Base-by-base conservation (phyloP, 371 early-diverging fungal species). In the Mucor piriformis region DNA sequence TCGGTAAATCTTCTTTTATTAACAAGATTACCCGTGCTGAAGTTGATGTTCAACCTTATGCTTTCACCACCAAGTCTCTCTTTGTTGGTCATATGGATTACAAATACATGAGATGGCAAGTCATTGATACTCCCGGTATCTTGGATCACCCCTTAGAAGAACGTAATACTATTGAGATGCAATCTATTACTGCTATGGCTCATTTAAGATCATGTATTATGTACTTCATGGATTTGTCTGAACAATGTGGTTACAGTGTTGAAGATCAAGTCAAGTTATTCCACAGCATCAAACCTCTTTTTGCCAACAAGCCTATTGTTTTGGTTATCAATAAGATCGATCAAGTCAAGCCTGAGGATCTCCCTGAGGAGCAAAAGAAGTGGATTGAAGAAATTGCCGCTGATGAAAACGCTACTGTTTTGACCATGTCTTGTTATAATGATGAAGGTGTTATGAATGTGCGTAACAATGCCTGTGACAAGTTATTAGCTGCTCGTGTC, bases 31-130 rank as follows among this genome's bases (percentile, higher is more conserved):
- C 99, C 10, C 89, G 98, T 66, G 99, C 99, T 23, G 96, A 99
- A 70, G 99, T 99, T 16, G 99, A 99, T 64, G 99, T 99, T 1
- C 99, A 99, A 79, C 99, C 99, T n/a, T 99, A 99, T 77, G 99
- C 99, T 27, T 99, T 99, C 85, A 99, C 99, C 34, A 99, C 99
- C 57, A 99, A 99, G 83, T 95, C 95, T 15, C 84, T 99, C 59
- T 99, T 98, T 82, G 99, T 99, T 24, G 99, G 99, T 46, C 99
- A 99, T 75, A 99, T 99, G 98, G 99, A 99, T 78, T 99, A 99
- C 90, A 95, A 97, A 74, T 97, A 99, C 78, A 85, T 99, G 76
- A 84, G 98, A 74, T 99, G 99, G 99, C 99, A 99, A 81, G 91
- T 97, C 16, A 98, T 99, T 61, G 99, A 99, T 78, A 99, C 99